A percentile compares a stretch with the other conserved stretches of the same genome.
phyloP scores from a whole-genome alignment of 1,284 basidiomycete species.

The Cutaneotrichosporon sp. region DNA sequence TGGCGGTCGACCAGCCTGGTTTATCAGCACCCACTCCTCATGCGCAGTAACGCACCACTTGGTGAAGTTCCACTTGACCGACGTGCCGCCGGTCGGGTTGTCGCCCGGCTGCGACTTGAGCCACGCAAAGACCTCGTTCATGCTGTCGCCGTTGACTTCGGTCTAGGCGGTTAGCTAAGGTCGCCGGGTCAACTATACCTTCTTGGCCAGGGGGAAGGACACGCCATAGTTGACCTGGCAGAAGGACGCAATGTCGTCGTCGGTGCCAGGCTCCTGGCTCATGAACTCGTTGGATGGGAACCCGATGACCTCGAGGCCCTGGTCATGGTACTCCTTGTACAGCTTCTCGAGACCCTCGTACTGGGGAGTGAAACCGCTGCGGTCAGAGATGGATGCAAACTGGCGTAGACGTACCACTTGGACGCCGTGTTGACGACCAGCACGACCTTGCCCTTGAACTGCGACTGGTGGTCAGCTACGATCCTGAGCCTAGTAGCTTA shows the following conservation, averaged over 20 bases:
- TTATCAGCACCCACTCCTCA: not conserved
- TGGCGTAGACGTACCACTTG: slow-evolving; percentile 44
- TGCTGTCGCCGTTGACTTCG: slow-evolving; percentile 78
- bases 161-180: slow-evolving; percentile 63
- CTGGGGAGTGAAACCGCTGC: slow-evolving; percentile 24
- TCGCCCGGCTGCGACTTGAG: slow-evolving; percentile 58
- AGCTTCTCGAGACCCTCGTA: slow-evolving; percentile 52
- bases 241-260: slow-evolving; percentile 59
- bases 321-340: slow-evolving; percentile 51
- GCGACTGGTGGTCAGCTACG: slow-evolving; percentile 19
- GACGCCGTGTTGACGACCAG: slow-evolving; percentile 55
- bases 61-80: slow-evolving; percentile 47
- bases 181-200: slow-evolving; percentile 46
- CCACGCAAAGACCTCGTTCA: slow-evolving; percentile 77
- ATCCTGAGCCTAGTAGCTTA: slow-evolving; percentile 6
- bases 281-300: slow-evolving; percentile 53
- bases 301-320: slow-evolving; percentile 51
- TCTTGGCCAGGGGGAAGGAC: slow-evolving; percentile 76
- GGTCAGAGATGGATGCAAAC: not conserved
- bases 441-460: slow-evolving; percentile 52
- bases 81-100: slow-evolving; percentile 25
- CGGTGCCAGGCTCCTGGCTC: slow-evolving; percentile 67
- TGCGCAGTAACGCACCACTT: slow-evolving; percentile 28
- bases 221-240: slow-evolving; percentile 70
- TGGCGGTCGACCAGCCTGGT: slow-evolving; percentile 30